phyloP scores from a whole-genome alignment of 805 yeast species.

The Pichia kluyveri region DNA sequence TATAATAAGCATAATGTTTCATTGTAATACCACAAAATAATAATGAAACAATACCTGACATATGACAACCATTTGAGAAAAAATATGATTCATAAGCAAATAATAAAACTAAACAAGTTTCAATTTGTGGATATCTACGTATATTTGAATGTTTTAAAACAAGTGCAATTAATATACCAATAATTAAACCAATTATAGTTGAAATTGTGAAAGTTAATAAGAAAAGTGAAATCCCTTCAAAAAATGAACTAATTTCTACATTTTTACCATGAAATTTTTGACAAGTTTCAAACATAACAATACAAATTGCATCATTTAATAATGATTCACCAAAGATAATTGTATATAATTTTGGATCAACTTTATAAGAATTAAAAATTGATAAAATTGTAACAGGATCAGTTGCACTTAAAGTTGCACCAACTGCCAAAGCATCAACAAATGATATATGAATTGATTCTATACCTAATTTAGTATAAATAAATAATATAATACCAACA shows the following conservation, averaged over 20 bases:
- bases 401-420: constrained; percentile 96
- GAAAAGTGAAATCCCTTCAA: constrained; percentile 91
- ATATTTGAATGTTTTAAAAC: constrained; percentile 87
- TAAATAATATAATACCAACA: constrained; percentile 73
- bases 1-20: constrained; percentile 94
- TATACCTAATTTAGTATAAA: constrained; percentile 87
- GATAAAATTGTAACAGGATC: constrained; percentile 97
- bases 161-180: constrained; percentile 85
- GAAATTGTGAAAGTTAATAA: constrained; percentile 89
- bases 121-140: constrained; percentile 93
- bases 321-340: constrained; percentile 95
- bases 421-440: constrained; percentile 96
- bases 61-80: constrained; percentile 97
- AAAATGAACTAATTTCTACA: constrained; percentile 64
- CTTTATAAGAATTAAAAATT: constrained; percentile 94
- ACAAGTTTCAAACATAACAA: constrained; percentile 98
- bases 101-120: constrained; percentile 82
- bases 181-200: constrained; percentile 76
- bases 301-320: constrained; percentile 93
- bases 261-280: constrained; percentile 88
- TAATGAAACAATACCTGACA: constrained; percentile 96
- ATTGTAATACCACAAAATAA: constrained; percentile 93
- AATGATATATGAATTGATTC: constrained; percentile 85
- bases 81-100: constrained; percentile 95
- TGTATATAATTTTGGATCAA: constrained; percentile 94